Evolutionary conservation across 371 early-diverging fungal species (phyloP).

Genomic region (Chytridium lagenaria): DNA sequence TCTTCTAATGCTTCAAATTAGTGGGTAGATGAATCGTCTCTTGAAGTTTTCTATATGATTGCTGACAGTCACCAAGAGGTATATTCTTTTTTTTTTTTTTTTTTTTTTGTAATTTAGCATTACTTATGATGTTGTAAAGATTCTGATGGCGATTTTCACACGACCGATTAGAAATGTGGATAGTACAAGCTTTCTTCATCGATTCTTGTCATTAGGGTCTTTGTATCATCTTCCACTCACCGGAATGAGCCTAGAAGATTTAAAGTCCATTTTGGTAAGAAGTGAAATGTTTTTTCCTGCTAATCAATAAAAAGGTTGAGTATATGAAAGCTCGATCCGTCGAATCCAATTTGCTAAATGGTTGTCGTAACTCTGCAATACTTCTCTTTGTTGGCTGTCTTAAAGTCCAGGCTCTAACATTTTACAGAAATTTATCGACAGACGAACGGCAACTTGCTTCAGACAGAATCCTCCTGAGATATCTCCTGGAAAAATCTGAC

Average conservation of each 20-base stretch:
- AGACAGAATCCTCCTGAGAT: background rate
- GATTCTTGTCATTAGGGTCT: background rate
- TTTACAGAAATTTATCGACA: background rate
- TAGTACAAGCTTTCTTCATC: background rate
- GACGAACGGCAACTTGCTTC: background rate
- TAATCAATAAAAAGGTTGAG: background rate
- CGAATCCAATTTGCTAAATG: too few relatives aligned
- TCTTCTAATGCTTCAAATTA: background rate
- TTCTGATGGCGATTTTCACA: background rate
- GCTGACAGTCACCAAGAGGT: background rate
- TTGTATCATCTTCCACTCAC: background rate
- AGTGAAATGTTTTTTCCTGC: background rate
- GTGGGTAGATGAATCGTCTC: background rate
- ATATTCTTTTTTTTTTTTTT: too few relatives aligned
- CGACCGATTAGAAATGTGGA: background rate
- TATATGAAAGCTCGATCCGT: background rate
- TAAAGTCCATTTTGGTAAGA: slow-evolving; percentile 8
- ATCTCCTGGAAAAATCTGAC: background rate
- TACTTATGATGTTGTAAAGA: background rate
- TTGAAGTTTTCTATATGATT: background rate
- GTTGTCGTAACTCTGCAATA: too few relatives aligned
- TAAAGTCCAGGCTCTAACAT: too few relatives aligned
- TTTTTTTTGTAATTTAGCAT: background rate
- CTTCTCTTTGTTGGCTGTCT: too few relatives aligned
- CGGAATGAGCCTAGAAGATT: background rate